Conservation (phyloP, 345 rosid species). For the Murraya koenigii region DNA sequence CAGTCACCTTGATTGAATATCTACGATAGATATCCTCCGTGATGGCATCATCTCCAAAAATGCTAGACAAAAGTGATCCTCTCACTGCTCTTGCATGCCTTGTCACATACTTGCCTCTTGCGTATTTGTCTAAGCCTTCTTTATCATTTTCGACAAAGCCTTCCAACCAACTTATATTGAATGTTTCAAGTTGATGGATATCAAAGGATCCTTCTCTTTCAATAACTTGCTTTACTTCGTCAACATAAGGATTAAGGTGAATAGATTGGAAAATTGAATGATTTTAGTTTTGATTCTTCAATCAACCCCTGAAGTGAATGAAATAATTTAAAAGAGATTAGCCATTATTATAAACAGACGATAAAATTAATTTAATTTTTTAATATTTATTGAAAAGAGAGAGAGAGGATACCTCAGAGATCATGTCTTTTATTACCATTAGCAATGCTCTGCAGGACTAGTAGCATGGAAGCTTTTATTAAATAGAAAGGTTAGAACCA, state of each 20-base stretch:
- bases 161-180: constrained; percentile 12
- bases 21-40: constrained; percentile 9
- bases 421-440: constrained; percentile 4
- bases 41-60: constrained; percentile 10
- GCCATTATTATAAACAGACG: too few relatives aligned
- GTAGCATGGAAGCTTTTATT: neutral
- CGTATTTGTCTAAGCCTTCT: neutral
- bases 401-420: neutral
- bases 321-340: neutral
- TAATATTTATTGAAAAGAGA: neutral
- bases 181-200: neutral
- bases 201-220: constrained; percentile 11
- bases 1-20: neutral
- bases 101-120: constrained; percentile 1
- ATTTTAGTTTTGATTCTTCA: constrained; percentile 3
- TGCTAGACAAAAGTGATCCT: neutral
- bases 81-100: neutral
- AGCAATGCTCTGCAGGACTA: neutral
- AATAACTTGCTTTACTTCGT: constrained; percentile 6
- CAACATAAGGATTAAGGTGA: constrained; percentile 8
- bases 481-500: constrained; percentile 10
- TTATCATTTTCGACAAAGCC: neutral
- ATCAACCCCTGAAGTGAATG: constrained; percentile 1
- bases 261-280: constrained; percentile 16
- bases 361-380: neutral